Conservation (phyloP, 2,329 filamentous ascomycete genomes). For the Calonectria multiphialidica region DNA sequence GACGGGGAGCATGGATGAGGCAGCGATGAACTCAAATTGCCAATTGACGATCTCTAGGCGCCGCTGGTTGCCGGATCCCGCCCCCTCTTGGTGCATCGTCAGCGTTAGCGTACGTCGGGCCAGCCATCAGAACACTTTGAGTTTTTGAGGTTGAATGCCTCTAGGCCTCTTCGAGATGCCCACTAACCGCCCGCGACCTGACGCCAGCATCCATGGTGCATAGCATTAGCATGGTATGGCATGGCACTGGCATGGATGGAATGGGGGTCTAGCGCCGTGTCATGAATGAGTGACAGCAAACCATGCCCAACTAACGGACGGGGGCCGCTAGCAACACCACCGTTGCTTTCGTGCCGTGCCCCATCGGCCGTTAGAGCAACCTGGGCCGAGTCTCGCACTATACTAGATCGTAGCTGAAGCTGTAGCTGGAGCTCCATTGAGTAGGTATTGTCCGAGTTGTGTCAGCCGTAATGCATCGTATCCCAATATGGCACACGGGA, state of each 20-base stretch:
- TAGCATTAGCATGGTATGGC: constrained; percentile 3
- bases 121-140: constrained; percentile 27
- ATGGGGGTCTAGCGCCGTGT: not conserved
- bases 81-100: constrained; percentile 19
- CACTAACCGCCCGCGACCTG: constrained; percentile 14
- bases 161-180: constrained; percentile 18
- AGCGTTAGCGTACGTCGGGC: constrained; percentile 11
- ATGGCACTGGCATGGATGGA: not conserved
- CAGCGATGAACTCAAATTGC: constrained; percentile 2
- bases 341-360: constrained; percentile 27
- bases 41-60: constrained; percentile 6
- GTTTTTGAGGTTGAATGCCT: constrained; percentile 23
- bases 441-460: not conserved
- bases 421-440: not conserved
- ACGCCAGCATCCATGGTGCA: constrained; percentile 12
- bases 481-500: not conserved
- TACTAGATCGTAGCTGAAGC: not conserved
- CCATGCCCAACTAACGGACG: not conserved
- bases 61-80: constrained; percentile 1
- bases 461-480: constrained; percentile 12
- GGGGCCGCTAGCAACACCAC: constrained; percentile 15
- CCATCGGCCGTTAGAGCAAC: constrained; percentile 8
- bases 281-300: constrained; percentile 10
- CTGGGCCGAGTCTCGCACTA: constrained; percentile 3
- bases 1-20: constrained; percentile 17